These are phyloP conservation scores for Suillus clintonianus DNA, from an alignment of 768 basidiomycete species.

Conservation along the genomic window DNA sequence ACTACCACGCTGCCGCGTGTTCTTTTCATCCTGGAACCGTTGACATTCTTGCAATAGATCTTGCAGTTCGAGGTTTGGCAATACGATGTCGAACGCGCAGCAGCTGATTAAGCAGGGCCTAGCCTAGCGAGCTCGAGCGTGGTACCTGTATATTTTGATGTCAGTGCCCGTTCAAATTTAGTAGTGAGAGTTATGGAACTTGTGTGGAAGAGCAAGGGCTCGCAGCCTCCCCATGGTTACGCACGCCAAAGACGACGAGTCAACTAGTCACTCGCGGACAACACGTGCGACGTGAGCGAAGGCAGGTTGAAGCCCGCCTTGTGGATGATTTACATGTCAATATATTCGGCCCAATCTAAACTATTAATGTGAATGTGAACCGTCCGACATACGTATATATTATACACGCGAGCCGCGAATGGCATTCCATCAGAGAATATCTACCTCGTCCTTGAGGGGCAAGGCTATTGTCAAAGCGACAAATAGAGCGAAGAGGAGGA, in stretches of 20 bases:
- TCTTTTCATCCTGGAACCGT: too few relatives aligned
- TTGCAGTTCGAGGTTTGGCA: too few relatives aligned
- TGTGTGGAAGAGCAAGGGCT: background rate
- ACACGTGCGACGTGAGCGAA: background rate
- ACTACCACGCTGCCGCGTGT: too few relatives aligned
- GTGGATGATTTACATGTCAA: background rate
- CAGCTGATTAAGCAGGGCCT: background rate
- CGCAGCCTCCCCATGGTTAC: background rate
- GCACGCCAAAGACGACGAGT: background rate
- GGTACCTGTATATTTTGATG: background rate
- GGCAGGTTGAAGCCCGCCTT: background rate
- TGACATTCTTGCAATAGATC: too few relatives aligned
- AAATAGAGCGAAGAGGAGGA: background rate
- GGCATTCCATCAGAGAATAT: constrained; percentile 23
- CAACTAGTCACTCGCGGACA: background rate
- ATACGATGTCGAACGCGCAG: too few relatives aligned
- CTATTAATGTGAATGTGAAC: background rate
- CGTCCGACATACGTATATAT: background rate
- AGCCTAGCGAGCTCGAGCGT: background rate
- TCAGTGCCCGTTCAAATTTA: background rate
- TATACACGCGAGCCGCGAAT: background rate
- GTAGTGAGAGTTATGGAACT: background rate
- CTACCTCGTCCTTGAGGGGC: constrained; percentile 57
- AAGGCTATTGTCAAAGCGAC: background rate
- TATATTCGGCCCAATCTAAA: background rate